Evolutionary conservation across 129 eudicot species (phyloP).

Genomic region (Saussurea involucrata): DNA sequence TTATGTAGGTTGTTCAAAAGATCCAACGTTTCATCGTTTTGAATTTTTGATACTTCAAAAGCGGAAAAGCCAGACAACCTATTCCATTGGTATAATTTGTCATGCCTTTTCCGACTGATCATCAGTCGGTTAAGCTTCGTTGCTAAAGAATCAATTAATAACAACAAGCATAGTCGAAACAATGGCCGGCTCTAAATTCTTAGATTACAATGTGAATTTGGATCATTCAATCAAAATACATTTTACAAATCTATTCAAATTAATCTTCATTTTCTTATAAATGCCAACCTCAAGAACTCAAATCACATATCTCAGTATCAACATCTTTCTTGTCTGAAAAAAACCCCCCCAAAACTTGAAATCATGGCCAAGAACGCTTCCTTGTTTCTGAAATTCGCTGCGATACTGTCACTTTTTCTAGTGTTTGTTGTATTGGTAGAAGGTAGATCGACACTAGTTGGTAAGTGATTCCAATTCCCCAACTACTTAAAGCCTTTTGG

Average conservation of each 20-base stretch:
- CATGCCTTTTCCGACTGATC: not conserved
- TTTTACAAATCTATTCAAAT: not conserved
- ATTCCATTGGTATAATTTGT: not conserved
- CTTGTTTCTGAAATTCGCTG: too few species aligned
- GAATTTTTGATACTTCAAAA: too few species aligned
- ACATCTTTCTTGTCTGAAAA: not conserved
- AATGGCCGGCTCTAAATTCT: constrained; percentile 13
- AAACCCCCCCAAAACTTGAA: too few species aligned
- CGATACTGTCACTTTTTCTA: constrained; percentile 9
- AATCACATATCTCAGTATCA: constrained; percentile 5
- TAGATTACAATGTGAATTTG: constrained; percentile 7
- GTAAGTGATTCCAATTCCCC: not conserved
- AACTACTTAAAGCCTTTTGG: not conserved
- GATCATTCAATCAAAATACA: not conserved
- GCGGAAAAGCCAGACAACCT: not conserved
- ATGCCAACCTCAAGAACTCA: not conserved
- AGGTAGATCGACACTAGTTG: not conserved
- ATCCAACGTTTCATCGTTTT: too few species aligned
- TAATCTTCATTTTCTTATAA: constrained; percentile 1
- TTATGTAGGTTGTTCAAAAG: too few species aligned
- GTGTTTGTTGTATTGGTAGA: constrained; percentile 16
- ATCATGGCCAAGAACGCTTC: too few species aligned
- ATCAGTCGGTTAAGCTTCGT: too few species aligned
- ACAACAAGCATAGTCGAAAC: not conserved
- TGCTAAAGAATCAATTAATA: not conserved